Evolutionary conservation across 2,329 filamentous ascomycete genomes (phyloP).

Genomic region (Sclerotinia trifoliorum): DNA sequence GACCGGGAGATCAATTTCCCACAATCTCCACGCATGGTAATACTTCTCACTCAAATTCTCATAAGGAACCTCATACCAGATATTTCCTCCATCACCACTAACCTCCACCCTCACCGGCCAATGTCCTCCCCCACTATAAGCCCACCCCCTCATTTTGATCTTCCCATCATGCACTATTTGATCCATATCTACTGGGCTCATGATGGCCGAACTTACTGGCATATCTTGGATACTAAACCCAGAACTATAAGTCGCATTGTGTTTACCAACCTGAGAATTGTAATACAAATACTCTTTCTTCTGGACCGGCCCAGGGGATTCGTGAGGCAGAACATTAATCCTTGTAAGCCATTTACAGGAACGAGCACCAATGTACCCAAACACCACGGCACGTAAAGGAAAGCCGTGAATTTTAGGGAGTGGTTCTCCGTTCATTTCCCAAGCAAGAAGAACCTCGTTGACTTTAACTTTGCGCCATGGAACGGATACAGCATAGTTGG

Average conservation of each 20-base stretch:
- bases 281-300: constrained; percentile 69
- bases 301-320: constrained; percentile 57
- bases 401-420: constrained; percentile 66
- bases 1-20: constrained; percentile 61
- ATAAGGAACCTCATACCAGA: constrained; percentile 63
- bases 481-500: constrained; percentile 67
- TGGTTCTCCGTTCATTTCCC: constrained; percentile 63
- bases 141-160: constrained; percentile 56
- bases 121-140: constrained; percentile 66
- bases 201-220: constrained; percentile 65
- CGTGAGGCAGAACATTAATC: constrained; percentile 58
- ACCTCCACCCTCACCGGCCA: constrained; percentile 67
- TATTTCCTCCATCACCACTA: constrained; percentile 60
- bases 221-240: constrained; percentile 67
- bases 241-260: constrained; percentile 59
- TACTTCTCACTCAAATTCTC: constrained; percentile 62
- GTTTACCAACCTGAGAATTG: constrained; percentile 63
- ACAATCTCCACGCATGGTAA: constrained; percentile 62
- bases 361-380: constrained; percentile 64
- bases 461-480: constrained; percentile 66
- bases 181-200: constrained; percentile 54
- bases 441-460: constrained; percentile 65
- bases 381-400: constrained; percentile 60
- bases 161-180: constrained; percentile 34
- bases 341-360: constrained; percentile 69